These are phyloP conservation scores for Globisporangium viniferum DNA, from an alignment of 352 stramenopile species.

Conservation along the genomic window DNA sequence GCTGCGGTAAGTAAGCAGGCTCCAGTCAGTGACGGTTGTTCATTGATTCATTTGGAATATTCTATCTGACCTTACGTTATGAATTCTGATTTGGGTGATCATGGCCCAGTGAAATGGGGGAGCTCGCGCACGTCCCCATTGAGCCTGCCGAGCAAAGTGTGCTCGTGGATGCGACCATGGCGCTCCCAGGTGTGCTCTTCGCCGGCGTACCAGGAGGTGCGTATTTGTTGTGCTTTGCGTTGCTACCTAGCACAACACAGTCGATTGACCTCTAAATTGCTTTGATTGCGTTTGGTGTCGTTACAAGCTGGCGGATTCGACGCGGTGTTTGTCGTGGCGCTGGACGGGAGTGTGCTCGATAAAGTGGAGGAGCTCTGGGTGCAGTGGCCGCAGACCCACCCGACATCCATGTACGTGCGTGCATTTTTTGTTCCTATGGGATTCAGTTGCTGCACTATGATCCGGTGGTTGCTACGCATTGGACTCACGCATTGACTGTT, in stretches of 20 bases:
- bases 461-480: neutral
- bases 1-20: conserved; percentile 54
- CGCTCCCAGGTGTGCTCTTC: conserved; percentile 91
- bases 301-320: conserved; percentile 89
- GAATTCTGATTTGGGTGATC: neutral
- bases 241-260: no score
- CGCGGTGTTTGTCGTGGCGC: conserved; percentile 91
- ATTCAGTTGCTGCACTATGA: no score
- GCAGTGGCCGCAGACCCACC: conserved; percentile 49
- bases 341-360: conserved; percentile 55
- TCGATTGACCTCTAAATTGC: no score
- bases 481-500: neutral
- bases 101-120: conserved; percentile 81
- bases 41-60: neutral
- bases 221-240: neutral
- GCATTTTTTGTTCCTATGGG: neutral
- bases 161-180: conserved; percentile 92
- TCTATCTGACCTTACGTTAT: neutral
- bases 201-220: conserved; percentile 91
- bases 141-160: conserved; percentile 91
- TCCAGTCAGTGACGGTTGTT: neutral
- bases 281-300: no score
- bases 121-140: conserved; percentile 86
- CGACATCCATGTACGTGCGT: conserved; percentile 37
- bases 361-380: conserved; percentile 77